phyloP scores from a whole-genome alignment of 1,284 basidiomycete genomes.

The Ceratobasidium sp. region DNA sequence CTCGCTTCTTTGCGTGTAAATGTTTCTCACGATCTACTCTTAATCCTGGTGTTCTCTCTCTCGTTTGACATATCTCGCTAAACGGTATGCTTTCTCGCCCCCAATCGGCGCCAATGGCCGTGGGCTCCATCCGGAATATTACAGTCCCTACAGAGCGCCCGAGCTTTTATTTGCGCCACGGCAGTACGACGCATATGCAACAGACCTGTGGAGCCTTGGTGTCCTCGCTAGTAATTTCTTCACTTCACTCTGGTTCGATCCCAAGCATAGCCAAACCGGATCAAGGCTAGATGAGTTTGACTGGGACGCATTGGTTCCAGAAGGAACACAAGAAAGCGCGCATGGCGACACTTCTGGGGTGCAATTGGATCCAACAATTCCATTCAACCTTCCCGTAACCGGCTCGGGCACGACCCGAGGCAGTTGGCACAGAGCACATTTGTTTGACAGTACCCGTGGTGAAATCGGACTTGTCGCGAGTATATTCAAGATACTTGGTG shows the following conservation, averaged over 20 bases:
- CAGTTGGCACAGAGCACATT: conserved; percentile 60
- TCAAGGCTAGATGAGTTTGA: conserved; percentile 47
- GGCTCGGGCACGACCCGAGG: neutral
- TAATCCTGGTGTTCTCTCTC: too few species aligned
- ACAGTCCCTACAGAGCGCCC: conserved; percentile 83
- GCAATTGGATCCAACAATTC: conserved; percentile 5
- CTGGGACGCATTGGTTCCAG: conserved; percentile 45
- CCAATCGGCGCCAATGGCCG: neutral
- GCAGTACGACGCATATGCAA: conserved; percentile 71
- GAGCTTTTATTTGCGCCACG: conserved; percentile 84
- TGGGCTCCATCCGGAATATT: conserved; percentile 7
- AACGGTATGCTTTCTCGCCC: neutral
- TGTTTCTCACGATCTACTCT: too few species aligned
- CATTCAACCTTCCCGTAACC: conserved; percentile 4
- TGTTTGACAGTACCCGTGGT: conserved; percentile 74
- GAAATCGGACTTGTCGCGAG: conserved; percentile 85
- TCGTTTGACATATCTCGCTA: conserved; percentile 39
- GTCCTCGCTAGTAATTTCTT: conserved; percentile 81
- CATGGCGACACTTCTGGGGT: conserved; percentile 29
- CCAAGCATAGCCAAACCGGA: conserved; percentile 17
- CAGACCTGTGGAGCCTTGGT: conserved; percentile 90
- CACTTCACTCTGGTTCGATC: conserved; percentile 60
- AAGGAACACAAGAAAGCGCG: conserved; percentile 41
- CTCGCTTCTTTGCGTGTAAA: neutral
- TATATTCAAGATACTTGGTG: conserved; percentile 80